phyloP scores from a whole-genome alignment of 148 eudicot genomes.

The Limonium bicolor region DNA sequence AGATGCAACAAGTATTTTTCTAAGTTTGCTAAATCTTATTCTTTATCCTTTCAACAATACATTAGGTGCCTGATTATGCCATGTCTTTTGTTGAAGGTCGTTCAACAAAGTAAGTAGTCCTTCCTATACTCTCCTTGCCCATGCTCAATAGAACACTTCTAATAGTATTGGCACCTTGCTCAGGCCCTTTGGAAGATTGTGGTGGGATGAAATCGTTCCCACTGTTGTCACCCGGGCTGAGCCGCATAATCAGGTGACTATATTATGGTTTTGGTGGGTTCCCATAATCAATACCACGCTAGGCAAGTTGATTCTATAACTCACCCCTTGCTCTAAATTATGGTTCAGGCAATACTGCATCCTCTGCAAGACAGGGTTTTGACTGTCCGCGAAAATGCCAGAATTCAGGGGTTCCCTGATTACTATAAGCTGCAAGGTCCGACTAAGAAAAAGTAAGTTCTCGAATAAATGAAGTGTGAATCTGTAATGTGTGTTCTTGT shows the following conservation, averaged over 20 bases:
- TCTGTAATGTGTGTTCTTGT: no score
- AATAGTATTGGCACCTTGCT: neutral
- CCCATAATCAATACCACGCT: neutral
- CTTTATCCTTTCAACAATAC: no score
- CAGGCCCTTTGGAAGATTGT: conserved; percentile 79
- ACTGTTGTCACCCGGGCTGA: conserved; percentile 85
- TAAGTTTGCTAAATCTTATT: no score
- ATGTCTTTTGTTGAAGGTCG: conserved; percentile 44
- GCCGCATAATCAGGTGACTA: conserved; percentile 67
- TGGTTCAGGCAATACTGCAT: conserved; percentile 34
- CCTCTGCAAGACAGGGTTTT: conserved; percentile 65
- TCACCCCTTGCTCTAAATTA: no score
- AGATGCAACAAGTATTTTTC: no score
- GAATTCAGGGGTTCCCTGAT: conserved; percentile 83
- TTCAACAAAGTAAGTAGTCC: conserved; percentile 51
- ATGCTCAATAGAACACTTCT: neutral
- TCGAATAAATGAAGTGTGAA: no score
- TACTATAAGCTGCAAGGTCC: conserved; percentile 52
- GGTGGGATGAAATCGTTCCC: conserved; percentile 85
- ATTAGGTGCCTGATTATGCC: conserved; percentile 74
- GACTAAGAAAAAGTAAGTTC: conserved; percentile 44
- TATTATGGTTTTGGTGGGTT: neutral
- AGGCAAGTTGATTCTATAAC: no score
- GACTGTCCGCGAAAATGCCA: conserved; percentile 68
- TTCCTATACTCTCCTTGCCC: neutral